phyloP scores from a whole-genome alignment of 352 stramenopile species.

The Globisporangium acanthophoron region DNA sequence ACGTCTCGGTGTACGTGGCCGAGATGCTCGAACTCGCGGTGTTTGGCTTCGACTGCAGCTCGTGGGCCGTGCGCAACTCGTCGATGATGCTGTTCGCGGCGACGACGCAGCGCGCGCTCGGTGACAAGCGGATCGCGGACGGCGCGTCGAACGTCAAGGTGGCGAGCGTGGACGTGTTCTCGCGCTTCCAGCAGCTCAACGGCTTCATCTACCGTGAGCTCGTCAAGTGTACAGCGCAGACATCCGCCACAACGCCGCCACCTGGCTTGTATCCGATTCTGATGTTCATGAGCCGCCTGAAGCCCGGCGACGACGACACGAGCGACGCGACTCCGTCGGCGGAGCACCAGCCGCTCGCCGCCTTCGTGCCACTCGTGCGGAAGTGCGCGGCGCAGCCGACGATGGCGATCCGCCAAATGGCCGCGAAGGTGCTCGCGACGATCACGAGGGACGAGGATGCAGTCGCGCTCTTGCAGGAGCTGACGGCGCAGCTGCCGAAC shows the following conservation, averaged over 20 bases:
- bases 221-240: constrained; percentile 21
- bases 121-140: constrained; percentile 81
- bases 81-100: constrained; percentile 91
- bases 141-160: constrained; percentile 55
- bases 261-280: constrained; percentile 71
- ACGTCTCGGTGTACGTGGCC: constrained; percentile 80
- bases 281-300: constrained; percentile 75
- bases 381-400: constrained; percentile 62
- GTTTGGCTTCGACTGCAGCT: constrained; percentile 77
- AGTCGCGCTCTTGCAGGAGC: constrained; percentile 25
- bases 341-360: constrained; percentile 22
- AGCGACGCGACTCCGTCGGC: constrained; percentile 9
- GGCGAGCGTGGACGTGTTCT: constrained; percentile 71
- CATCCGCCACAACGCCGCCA: constrained; percentile 18
- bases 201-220: constrained; percentile 57
- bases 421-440: constrained; percentile 62
- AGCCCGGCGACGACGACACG: constrained; percentile 53
- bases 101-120: constrained; percentile 68
- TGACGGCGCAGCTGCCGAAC: constrained; percentile 37
- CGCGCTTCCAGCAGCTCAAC: constrained; percentile 65
- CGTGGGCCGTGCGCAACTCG: constrained; percentile 88
- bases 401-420: constrained; percentile 78
- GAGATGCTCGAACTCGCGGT: constrained; percentile 81
- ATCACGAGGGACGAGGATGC: constrained; percentile 60
- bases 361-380: constrained; percentile 66